Evolutionary conservation across 495 filamentous ascomycete species (phyloP), one percentile per base, ranked within the genome.

Genomic region (Penicillium egyptiacum): DNA sequence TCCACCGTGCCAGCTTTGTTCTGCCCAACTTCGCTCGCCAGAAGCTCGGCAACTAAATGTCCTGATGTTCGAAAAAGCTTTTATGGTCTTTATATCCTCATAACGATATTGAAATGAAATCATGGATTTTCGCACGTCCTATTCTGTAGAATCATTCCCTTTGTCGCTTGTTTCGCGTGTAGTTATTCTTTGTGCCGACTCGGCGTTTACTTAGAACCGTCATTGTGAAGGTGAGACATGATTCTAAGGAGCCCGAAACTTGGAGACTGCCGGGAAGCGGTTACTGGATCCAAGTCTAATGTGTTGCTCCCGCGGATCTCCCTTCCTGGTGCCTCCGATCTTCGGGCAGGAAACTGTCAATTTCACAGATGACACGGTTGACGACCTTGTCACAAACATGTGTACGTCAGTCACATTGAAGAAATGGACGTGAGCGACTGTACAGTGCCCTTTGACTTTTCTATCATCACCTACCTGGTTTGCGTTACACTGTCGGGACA

Each of bases 1-100:
- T 98, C 72, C 95, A 99, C 79, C 86, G 90, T 77, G 92, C 95
- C 40, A 86, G 86, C 74, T 99, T 96, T 74, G 77, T 97, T 51
- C 79, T 99, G 69, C 94, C 94, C 20, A 96, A 83, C 63, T 98
- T 97, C 70, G 93, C 95, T 14, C 82, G 88, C 65, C 81, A 88
- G 79, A 92, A 88, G 53, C 75, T 96, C 51, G 57, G 64, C 46
- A 56, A 59, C 30, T 75, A 69, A 54, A 66, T 63, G 58, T 49
- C 43, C 61, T 60, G 46, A 43, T 56, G 5, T 55, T 46, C 17
- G 23, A 39, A 54, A 55, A 46, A 53, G 39, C 50, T 39, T 55
- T 46, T 46, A 40, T 62, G 46, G 30, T 58, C 40, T 48, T 51
- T 57, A 48, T 25, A 37, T 57, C 46, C 35, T 49, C 25, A 56